Conservation (phyloP, 768 basidiomycete genomes). For the Pleurotus giganteus region DNA sequence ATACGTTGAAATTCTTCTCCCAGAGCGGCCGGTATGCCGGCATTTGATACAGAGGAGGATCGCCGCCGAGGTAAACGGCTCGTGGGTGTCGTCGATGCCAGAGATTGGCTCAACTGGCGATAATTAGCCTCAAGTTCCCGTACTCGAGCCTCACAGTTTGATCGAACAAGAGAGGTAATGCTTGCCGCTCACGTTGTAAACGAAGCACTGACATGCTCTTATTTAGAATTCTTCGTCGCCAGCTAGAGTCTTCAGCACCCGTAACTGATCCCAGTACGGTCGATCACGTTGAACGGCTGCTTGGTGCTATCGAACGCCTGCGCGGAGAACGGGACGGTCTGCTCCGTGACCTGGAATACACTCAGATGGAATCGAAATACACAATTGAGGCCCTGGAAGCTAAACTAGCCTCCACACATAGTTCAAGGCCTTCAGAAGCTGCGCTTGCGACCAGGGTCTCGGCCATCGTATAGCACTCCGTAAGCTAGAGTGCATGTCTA, state of each 20-base stretch:
- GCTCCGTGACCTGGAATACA: conserved; percentile 62
- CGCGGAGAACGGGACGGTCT: conserved; percentile 65
- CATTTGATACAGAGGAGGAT: too few relatives aligned
- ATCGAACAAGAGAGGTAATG: conserved; percentile 13
- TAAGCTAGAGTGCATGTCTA: background rate
- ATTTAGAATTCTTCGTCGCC: background rate
- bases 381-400: conserved; percentile 57
- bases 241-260: background rate
- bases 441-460: background rate
- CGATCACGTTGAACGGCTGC: conserved; percentile 50
- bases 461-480: background rate
- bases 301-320: conserved; percentile 64
- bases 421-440: background rate
- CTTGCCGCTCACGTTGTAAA: background rate
- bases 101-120: too few relatives aligned
- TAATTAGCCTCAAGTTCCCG: too few relatives aligned
- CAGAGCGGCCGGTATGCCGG: too few relatives aligned
- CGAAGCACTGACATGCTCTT: background rate
- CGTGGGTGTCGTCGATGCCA: too few relatives aligned
- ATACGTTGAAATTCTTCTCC: too few relatives aligned
- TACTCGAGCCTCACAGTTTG: too few relatives aligned
- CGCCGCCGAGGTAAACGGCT: too few relatives aligned
- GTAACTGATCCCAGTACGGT: conserved; percentile 26
- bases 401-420: conserved; percentile 38
- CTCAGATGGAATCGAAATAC: conserved; percentile 65